These are phyloP conservation scores for Blastocystis sp. DNA, from an alignment of 352 stramenopile species.

Conservation along the genomic window DNA sequence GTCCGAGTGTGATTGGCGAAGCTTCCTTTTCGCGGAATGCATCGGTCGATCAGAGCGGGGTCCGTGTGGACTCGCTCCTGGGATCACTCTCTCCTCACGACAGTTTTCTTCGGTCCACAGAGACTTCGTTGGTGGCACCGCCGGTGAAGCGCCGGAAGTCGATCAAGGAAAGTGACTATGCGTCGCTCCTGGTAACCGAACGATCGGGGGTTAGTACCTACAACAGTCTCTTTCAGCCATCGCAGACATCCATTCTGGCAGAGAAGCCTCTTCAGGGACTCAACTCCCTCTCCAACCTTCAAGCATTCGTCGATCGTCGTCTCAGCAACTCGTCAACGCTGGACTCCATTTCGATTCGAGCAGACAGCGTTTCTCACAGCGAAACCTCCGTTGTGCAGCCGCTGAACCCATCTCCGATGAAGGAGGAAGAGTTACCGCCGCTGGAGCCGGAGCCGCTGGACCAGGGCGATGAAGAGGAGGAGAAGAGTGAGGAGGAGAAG, in stretches of 20 bases:
- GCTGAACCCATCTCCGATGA: background rate
- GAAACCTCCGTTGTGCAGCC: background rate
- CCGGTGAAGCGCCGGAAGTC: background rate
- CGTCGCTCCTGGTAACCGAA: background rate
- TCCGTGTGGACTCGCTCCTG: background rate
- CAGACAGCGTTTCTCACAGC: background rate
- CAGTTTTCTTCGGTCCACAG: constrained; percentile 5
- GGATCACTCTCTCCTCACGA: background rate
- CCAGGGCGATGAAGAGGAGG: background rate
- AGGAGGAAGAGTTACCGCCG: background rate
- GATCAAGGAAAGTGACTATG: constrained; percentile 5
- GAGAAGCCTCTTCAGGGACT: background rate
- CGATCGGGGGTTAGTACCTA: background rate
- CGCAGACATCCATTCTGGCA: background rate
- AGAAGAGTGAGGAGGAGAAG: background rate
- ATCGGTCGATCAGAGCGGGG: background rate
- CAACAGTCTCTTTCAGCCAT: background rate
- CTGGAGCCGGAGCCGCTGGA: background rate
- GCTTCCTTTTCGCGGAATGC: background rate
- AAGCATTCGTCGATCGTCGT: too few relatives aligned
- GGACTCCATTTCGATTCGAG: background rate
- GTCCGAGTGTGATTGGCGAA: background rate
- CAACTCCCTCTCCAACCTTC: too few relatives aligned
- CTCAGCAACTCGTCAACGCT: background rate
- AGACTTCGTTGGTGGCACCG: background rate